Evolutionary conservation across 1,284 basidiomycete genomes (phyloP), one percentile per base, ranked within the genome.

Genomic region (Naganishia liquefaciens): DNA sequence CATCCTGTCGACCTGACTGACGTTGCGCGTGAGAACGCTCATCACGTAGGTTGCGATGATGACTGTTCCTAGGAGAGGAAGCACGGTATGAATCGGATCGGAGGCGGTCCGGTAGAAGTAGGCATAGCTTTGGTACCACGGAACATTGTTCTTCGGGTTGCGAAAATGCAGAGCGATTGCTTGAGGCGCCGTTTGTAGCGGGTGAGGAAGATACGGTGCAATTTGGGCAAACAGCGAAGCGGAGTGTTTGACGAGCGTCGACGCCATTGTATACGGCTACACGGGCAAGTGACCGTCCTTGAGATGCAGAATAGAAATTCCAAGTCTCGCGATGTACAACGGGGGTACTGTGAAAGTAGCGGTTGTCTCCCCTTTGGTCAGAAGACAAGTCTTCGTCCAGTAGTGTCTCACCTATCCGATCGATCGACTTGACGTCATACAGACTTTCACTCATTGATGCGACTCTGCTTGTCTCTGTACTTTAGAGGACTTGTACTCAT

Each of bases 1-100:
- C 21, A 73, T 55, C 30, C 74, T 68, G 60, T 79, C 76, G 33
- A 94, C 91, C 77, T 93, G 91, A 7, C 88, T 90, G 53, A 91
- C 88, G 72, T 94, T 94, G 37, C 85, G 83, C 0, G 88, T 91
- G 33, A 89, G 62, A 28, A 75, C 67, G 54, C 76, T 76, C 23
- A 77, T 68, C 27, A 70, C 61, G 52, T 76, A 76, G 47, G 44
- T 63, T 33, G 37, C 58, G 17, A 60, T 23, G 19, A 68, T 62
- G n/a, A 43, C 52, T 13, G 63, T 62, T 11, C 52, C 58, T 23
- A 68, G 64, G 2, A 68, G 23, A n/a, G 66, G 66, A 10, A 68
- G 21, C 27, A 68, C 51, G 28, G 60, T 62, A 21, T 65, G 63
- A 10, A 60, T 28, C 4, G 62, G 62, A 19, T 68, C 66, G 17